These are phyloP conservation scores for Capsicum baccatum DNA, from an alignment of 257 asterid species.

Conservation along the genomic window DNA sequence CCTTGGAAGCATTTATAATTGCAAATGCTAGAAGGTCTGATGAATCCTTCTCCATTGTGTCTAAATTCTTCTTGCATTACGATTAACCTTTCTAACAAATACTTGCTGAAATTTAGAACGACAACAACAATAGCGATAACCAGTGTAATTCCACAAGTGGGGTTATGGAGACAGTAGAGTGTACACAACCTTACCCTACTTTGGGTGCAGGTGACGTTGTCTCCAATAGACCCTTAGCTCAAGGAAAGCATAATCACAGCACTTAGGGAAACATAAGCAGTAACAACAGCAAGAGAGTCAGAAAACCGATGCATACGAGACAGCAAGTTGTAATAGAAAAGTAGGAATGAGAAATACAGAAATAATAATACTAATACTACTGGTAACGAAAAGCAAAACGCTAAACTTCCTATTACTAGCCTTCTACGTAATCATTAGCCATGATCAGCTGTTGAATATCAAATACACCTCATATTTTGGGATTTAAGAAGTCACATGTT, in stretches of 20 bases:
- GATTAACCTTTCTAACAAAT: background rate
- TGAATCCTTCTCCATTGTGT: constrained; percentile 1
- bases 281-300: background rate
- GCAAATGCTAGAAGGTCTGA: constrained; percentile 79
- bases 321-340: too few species aligned
- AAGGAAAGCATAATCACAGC: background rate
- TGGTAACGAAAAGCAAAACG: too few species aligned
- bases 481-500: too few species aligned
- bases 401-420: constrained; percentile 37
- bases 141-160: background rate
- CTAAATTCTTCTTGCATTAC: background rate
- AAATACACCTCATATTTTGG: too few species aligned
- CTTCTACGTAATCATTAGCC: too few species aligned
- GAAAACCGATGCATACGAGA: too few species aligned
- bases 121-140: too few species aligned
- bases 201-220: background rate
- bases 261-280: background rate
- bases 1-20: constrained; percentile 82
- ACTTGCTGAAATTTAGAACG: background rate
- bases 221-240: background rate
- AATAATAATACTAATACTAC: too few species aligned
- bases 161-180: background rate
- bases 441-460: too few species aligned
- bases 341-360: too few species aligned
- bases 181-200: background rate